Conservation (phyloP, 1,284 basidiomycete species). For the Pulveroboletus ridleyi region DNA sequence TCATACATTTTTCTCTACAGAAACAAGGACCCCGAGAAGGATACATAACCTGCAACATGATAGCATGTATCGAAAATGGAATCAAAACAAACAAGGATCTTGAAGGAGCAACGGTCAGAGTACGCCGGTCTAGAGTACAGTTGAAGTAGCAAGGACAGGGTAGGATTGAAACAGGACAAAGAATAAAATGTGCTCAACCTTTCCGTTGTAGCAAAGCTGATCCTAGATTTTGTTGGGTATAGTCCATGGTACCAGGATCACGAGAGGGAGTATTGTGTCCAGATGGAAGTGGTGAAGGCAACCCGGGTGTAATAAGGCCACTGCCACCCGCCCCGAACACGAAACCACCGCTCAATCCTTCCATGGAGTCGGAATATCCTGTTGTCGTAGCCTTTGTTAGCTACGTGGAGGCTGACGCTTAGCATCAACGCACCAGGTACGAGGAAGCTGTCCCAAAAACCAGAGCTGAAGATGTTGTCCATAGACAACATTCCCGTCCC, state of each 20-base stretch:
- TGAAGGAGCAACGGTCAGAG: constrained; percentile 15
- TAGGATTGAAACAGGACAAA: constrained; percentile 7
- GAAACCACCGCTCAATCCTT: constrained; percentile 82
- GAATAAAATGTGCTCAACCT: constrained; percentile 23
- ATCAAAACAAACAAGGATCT: constrained; percentile 24
- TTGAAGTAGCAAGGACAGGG: constrained; percentile 8
- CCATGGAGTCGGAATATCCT: constrained; percentile 81
- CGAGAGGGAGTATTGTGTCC: constrained; percentile 39
- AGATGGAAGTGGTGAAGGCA: constrained; percentile 39
- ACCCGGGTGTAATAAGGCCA: constrained; percentile 47
- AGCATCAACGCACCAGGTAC: constrained; percentile 68
- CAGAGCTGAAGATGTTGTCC: constrained; percentile 78
- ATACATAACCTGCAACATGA: constrained; percentile 26
- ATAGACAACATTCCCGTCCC: constrained; percentile 66
- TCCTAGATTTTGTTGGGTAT: constrained; percentile 34
- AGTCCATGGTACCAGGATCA: constrained; percentile 34
- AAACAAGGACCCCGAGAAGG: constrained; percentile 5
- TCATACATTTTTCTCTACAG: constrained; percentile 20
- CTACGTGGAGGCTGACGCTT: constrained; percentile 3
- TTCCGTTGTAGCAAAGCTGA: constrained; percentile 37
- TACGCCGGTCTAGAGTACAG: constrained; percentile 4
- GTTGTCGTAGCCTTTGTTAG: constrained; percentile 26
- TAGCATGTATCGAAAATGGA: constrained; percentile 13
- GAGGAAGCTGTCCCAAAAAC: constrained; percentile 86
- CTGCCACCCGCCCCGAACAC: constrained; percentile 82